phyloP scores from a whole-genome alignment of 2,329 filamentous ascomycete species.

The Talaromyces funiculosus region DNA sequence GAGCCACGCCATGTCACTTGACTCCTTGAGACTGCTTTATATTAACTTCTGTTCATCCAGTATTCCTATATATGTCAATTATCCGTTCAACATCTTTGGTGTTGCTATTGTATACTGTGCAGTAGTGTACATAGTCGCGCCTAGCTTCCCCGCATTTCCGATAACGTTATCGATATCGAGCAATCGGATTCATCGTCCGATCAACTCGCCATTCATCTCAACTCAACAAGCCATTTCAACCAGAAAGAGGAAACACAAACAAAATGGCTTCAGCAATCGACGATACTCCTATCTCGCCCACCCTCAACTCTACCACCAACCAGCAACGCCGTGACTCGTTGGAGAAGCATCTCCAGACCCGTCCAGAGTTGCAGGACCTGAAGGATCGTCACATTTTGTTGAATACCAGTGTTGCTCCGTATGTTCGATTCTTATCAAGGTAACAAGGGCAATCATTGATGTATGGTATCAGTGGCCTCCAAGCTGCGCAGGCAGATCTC shows the following conservation, averaged over 20 bases:
- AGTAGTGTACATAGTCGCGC: not conserved
- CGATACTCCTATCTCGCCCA: conserved; percentile 51
- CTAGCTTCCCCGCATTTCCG: conserved; percentile 14
- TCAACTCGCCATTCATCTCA: not conserved
- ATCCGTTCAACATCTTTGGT: not conserved
- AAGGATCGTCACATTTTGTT: conserved; percentile 64
- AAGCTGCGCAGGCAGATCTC: conserved; percentile 57
- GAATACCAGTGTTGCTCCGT: conserved; percentile 63
- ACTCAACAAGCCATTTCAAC: not conserved
- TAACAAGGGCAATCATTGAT: not conserved
- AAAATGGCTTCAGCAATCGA: conserved; percentile 39
- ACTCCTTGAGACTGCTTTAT: not conserved
- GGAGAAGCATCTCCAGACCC: conserved; percentile 65
- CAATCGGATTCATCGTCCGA: not conserved
- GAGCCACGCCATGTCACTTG: conserved; percentile 2
- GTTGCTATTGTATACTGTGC: not conserved
- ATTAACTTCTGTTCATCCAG: not conserved
- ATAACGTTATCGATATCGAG: conserved; percentile 15
- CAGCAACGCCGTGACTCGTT: conserved; percentile 60
- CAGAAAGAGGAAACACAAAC: not conserved
- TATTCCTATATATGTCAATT: not conserved
- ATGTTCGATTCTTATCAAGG: conserved; percentile 13
- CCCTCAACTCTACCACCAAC: conserved; percentile 43
- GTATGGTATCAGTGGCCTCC: conserved; percentile 50
- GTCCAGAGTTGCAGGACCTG: conserved; percentile 60